Evolutionary conservation across 768 basidiomycete genomes (phyloP).

Genomic region (Cantharellus cinnabarinus): DNA sequence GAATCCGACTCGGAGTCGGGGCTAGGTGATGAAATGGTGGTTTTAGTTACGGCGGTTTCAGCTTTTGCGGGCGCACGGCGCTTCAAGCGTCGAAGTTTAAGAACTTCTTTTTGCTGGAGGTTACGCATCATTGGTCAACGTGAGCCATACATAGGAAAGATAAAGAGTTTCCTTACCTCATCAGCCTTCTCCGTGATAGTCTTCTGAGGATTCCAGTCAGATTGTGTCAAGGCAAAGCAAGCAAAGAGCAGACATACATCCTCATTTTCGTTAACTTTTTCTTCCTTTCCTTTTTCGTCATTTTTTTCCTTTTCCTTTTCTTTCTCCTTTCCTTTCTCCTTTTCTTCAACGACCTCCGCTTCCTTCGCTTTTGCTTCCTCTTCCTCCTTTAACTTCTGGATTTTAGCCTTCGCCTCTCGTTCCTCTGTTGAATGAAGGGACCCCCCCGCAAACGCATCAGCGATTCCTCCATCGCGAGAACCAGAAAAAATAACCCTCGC

Average conservation of each 20-base stretch:
- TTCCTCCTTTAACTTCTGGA: conserved; percentile 45
- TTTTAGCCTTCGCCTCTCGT: conserved; percentile 62
- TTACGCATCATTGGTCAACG: neutral
- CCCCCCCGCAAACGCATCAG: conserved; percentile 9
- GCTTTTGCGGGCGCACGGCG: neutral
- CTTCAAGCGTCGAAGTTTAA: neutral
- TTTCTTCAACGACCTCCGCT: neutral
- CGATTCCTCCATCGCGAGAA: neutral
- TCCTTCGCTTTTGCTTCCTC: conserved; percentile 25
- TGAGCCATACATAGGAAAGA: neutral
- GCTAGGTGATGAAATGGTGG: too few species aligned
- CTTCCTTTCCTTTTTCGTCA: conserved; percentile 52
- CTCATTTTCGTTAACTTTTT: conserved; percentile 44
- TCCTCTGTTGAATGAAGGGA: conserved; percentile 28
- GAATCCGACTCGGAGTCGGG: neutral
- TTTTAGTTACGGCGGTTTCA: neutral
- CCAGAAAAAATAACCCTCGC: conserved; percentile 3
- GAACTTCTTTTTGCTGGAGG: neutral
- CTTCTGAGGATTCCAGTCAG: neutral
- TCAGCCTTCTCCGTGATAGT: neutral
- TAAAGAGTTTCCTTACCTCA: neutral
- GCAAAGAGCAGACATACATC: neutral
- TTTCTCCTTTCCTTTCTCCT: neutral
- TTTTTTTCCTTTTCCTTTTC: conserved; percentile 3
- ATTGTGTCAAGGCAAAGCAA: neutral